These are phyloP conservation scores for Microsporum canis DNA, from an alignment of 2,329 filamentous ascomycete species.

Conservation along the genomic window DNA sequence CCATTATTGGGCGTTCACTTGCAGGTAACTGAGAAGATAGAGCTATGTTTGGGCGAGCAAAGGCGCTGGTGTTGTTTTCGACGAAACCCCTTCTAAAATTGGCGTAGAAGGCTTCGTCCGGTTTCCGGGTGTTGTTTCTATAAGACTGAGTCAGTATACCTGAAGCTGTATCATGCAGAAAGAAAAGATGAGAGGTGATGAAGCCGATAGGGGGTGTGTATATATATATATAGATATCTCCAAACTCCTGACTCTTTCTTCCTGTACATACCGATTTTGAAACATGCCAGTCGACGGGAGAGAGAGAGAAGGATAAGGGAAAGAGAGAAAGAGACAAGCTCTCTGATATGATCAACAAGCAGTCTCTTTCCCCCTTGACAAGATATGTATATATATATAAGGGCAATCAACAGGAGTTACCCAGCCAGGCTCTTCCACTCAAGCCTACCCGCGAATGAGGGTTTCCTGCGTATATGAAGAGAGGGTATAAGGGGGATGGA, in stretches of 20 bases:
- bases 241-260: neutral
- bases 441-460: neutral
- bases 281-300: constrained; percentile 30
- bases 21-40: neutral
- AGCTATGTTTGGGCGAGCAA: neutral
- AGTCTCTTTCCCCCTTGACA: neutral
- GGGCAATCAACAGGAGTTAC: neutral
- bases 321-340: neutral
- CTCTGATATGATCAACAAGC: too few relatives aligned
- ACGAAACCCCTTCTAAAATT: constrained; percentile 77
- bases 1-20: constrained; percentile 5
- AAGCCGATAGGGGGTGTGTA: neutral
- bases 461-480: neutral
- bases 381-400: neutral
- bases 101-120: constrained; percentile 70
- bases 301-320: constrained; percentile 10
- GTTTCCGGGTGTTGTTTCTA: constrained; percentile 73
- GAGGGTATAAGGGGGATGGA: neutral
- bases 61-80: constrained; percentile 47
- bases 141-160: neutral
- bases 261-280: constrained; percentile 35
- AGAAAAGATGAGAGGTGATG: neutral
- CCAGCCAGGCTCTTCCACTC: neutral
- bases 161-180: neutral
- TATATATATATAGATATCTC: neutral